phyloP scores from a whole-genome alignment of 1,284 basidiomycete species.

The Ganoderma sinense region DNA sequence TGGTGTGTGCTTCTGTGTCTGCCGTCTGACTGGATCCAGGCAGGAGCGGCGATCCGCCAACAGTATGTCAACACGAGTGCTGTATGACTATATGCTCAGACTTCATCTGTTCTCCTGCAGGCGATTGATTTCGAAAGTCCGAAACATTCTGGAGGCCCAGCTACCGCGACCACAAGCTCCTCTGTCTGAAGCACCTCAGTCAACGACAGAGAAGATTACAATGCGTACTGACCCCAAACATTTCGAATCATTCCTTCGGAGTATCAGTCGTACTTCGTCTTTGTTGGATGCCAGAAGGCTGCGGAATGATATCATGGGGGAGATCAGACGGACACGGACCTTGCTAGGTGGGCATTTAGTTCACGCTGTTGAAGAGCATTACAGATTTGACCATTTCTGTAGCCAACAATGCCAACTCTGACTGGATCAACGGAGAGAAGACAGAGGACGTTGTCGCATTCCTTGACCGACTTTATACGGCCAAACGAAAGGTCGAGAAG shows the following conservation, averaged over 20 bases:
- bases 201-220: conserved; percentile 73
- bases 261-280: conserved; percentile 83
- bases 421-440: conserved; percentile 84
- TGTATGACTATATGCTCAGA: background rate
- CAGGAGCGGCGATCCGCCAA: conserved; percentile 89
- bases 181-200: conserved; percentile 42
- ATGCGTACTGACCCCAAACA: conserved; percentile 80
- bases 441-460: conserved; percentile 88
- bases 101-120: conserved; percentile 44
- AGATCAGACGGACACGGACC: conserved; percentile 82
- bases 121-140: conserved; percentile 84
- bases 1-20: conserved; percentile 5
- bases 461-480: conserved; percentile 87
- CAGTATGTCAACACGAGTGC: conserved; percentile 61
- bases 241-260: conserved; percentile 89
- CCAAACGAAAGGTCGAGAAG: conserved; percentile 86
- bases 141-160: conserved; percentile 83
- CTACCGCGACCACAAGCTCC: conserved; percentile 61
- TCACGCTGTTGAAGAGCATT: background rate
- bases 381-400: conserved; percentile 5
- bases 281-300: conserved; percentile 89
- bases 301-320: conserved; percentile 89
- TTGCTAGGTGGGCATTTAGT: conserved; percentile 61
- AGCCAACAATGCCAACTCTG: conserved; percentile 86
- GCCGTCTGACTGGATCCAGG: conserved; percentile 52